phyloP scores from a whole-genome alignment of 2,329 filamentous ascomycete genomes.

The Lasiodiplodia sp. region DNA sequence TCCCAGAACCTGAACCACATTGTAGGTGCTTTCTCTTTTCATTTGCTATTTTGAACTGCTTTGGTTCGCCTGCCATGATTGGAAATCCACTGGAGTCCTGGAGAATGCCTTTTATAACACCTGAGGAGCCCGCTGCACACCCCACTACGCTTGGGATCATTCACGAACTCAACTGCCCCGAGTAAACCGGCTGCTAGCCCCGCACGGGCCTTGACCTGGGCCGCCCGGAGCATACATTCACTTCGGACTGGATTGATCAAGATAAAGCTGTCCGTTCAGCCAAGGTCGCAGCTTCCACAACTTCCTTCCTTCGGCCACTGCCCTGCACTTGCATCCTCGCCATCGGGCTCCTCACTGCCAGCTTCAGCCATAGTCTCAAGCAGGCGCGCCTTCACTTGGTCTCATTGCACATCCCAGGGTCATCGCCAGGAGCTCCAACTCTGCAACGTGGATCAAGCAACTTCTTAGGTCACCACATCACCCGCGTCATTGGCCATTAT shows the following conservation, averaged over 20 bases:
- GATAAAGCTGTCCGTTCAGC: background rate
- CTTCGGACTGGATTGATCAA: background rate
- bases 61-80: background rate
- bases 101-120: background rate
- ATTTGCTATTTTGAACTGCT: slow-evolving; percentile 13
- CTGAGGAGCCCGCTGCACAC: background rate
- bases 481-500: background rate
- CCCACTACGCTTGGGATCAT: background rate
- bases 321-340: background rate
- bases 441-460: background rate
- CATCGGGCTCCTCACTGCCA: background rate
- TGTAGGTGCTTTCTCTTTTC: slow-evolving; percentile 65
- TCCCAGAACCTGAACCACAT: slow-evolving; percentile 96
- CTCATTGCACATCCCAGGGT: background rate
- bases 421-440: background rate
- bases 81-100: background rate
- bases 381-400: background rate
- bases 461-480: background rate
- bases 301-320: background rate
- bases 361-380: background rate
- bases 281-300: background rate
- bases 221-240: background rate
- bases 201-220: background rate
- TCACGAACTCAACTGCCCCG: background rate
- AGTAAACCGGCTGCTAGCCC: background rate